A percentile compares a stretch with the other conserved stretches of the same genome.
Conservation (phyloP, 371 early-diverging fungal species). For the Haplosporangium sp. region DNA sequence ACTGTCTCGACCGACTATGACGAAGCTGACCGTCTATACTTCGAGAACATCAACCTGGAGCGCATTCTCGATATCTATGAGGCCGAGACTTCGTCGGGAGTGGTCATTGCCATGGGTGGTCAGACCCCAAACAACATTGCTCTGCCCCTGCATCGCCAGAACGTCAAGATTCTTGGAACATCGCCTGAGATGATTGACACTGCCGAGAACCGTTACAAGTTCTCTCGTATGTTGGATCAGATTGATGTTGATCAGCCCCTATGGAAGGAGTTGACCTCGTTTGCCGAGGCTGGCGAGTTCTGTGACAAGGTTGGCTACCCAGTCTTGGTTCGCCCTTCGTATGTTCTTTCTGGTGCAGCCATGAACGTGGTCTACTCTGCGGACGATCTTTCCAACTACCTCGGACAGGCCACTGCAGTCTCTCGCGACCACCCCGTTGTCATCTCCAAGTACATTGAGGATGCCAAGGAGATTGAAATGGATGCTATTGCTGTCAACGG, state of each 20-base stretch:
- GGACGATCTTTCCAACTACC: constrained; percentile 74
- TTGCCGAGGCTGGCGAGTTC: constrained; percentile 83
- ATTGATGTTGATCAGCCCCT: constrained; percentile 95
- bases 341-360: constrained; percentile 95
- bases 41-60: constrained; percentile 90
- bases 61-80: constrained; percentile 95
- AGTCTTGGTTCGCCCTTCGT: constrained; percentile 95
- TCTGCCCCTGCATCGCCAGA: constrained; percentile 72
- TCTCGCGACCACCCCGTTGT: constrained; percentile 94
- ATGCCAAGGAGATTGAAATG: constrained; percentile 93
- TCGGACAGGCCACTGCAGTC: constrained; percentile 85
- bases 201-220: constrained; percentile 95
- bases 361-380: constrained; percentile 92
- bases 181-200: constrained; percentile 90
- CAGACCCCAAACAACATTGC: constrained; percentile 97
- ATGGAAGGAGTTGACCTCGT: constrained; percentile 91
- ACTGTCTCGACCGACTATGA: constrained; percentile 97
- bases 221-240: constrained; percentile 86
- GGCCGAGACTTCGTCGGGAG: constrained; percentile 81
- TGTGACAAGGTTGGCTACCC: constrained; percentile 89
- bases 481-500: constrained; percentile 92
- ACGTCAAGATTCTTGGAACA: constrained; percentile 88
- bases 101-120: constrained; percentile 90
- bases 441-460: constrained; percentile 91
- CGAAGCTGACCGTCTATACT: constrained; percentile 95